Conservation (phyloP, 305 asterid genomes). For the Withania somnifera region DNA sequence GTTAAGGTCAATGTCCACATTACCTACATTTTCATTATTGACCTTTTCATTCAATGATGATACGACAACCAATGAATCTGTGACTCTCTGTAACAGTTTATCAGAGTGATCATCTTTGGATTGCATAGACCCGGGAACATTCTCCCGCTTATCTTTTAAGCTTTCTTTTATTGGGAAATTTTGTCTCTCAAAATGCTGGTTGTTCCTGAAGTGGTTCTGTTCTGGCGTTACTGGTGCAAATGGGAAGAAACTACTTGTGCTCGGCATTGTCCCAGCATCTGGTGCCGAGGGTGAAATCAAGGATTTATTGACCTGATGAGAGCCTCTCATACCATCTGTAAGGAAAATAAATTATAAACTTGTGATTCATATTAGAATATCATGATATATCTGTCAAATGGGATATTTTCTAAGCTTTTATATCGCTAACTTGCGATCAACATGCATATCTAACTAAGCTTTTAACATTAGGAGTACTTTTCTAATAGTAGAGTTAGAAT, state of each 20-base stretch:
- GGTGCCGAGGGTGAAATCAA: constrained; percentile 29
- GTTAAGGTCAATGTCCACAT: constrained; percentile 49
- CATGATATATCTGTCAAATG: constrained; percentile 5
- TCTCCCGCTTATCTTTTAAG: constrained; percentile 27
- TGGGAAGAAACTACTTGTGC: constrained; percentile 22
- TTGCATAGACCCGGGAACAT: constrained; percentile 13
- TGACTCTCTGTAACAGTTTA: constrained; percentile 17
- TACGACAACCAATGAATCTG: constrained; percentile 22
- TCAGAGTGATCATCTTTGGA: constrained; percentile 19
- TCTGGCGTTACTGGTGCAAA: constrained; percentile 57
- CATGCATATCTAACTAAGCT: background rate
- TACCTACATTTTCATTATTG: constrained; percentile 23
- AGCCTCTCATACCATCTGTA: constrained; percentile 38
- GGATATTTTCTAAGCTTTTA: background rate
- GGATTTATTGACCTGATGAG: constrained; percentile 24
- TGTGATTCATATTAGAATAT: constrained; percentile 5
- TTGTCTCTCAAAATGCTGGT: constrained; percentile 27
- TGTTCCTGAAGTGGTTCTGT: constrained; percentile 27
- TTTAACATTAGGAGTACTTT: background rate
- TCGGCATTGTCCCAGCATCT: constrained; percentile 32
- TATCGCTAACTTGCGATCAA: background rate
- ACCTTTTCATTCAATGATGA: constrained; percentile 21
- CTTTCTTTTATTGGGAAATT: constrained; percentile 15
- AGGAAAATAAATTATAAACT: background rate
- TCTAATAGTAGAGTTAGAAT: background rate